Evolutionary conservation across 1,284 basidiomycete species (phyloP), one percentile per base, ranked within the genome.

Genomic region (Trametes polyzona): DNA sequence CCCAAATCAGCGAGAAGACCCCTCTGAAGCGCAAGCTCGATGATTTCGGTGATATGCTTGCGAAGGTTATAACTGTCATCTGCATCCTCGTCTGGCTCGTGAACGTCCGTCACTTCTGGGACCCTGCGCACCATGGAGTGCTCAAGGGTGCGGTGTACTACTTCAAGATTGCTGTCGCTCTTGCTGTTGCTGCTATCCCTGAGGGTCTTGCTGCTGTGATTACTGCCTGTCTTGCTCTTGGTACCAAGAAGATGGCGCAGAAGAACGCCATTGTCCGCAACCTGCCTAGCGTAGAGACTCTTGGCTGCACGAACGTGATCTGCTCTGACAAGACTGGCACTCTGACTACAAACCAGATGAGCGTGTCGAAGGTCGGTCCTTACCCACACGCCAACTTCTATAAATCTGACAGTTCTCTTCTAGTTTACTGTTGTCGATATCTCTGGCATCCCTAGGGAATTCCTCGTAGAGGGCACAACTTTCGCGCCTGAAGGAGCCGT

Each of bases 261-360:
- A 92, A 95, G 76, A 96, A 96, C 60, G 96, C 95, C 5, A 98
- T 98, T 65, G 96, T 98, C 44, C 80, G 95, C 67, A 95, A 96
- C 72, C 78, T 98, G 61, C 95, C 95, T n/a, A 93, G 90, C 63
- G 95, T 98, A 11, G 96, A 98, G 77, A 97, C 96, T 26, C 80
- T 98, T 1, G 95, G 96, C 2, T 95, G 93, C 77, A 96, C 94
- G 46, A 96, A 96, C 70, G 94, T 97, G 47, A 97, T 98, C 65
- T 98, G 95, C 73, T 96, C 94, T 7, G 95, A 98, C 78, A 98
- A 98, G 81, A 98, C 95, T 17, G 95, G 95, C 46, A 97, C 95
- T 16, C 73, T 98, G 64, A 97, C 95, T 4, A 97, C 94, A 14
- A 97, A 95, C 74, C 94, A 97, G 71, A 97, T 98, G 95, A 92